phyloP scores from a whole-genome alignment of 2,329 filamentous ascomycete genomes.

The Venturiaceae sp. region DNA sequence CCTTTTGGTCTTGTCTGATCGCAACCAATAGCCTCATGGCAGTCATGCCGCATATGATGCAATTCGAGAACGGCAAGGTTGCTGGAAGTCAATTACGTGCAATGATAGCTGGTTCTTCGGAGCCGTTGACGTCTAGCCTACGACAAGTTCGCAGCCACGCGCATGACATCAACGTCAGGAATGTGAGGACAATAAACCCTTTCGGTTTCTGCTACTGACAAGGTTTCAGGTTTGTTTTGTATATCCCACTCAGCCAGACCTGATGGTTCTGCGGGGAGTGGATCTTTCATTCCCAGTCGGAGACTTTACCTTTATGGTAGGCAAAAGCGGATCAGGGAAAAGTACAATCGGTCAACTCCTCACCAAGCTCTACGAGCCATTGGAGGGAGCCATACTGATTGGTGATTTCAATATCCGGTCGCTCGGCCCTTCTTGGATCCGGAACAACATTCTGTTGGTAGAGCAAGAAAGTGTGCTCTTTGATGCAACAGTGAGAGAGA shows the following conservation, averaged over 20 bases:
- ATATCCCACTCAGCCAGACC: constrained; percentile 62
- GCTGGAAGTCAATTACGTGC: constrained; percentile 56
- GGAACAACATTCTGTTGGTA: constrained; percentile 67
- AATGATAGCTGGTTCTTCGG: constrained; percentile 13
- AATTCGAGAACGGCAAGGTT: constrained; percentile 68
- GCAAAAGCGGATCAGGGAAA: constrained; percentile 83
- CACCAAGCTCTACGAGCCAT: constrained; percentile 63
- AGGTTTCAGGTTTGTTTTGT: constrained; percentile 60
- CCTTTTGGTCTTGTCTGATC: constrained; percentile 74
- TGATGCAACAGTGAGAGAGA: constrained; percentile 66
- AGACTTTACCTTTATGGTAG: constrained; percentile 70
- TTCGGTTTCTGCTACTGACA: not conserved
- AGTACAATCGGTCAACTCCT: constrained; percentile 79
- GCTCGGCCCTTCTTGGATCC: constrained; percentile 62
- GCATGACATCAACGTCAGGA: constrained; percentile 59
- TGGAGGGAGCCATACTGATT: constrained; percentile 55
- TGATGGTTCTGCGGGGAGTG: constrained; percentile 48
- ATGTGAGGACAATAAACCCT: constrained; percentile 39
- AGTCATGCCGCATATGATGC: constrained; percentile 65
- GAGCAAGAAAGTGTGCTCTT: constrained; percentile 79
- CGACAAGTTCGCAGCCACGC: constrained; percentile 30
- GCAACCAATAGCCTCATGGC: constrained; percentile 67
- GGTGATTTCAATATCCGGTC: constrained; percentile 54
- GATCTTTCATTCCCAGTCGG: constrained; percentile 64
- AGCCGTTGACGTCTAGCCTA: not conserved